Evolutionary conservation across 2,329 filamentous ascomycete genomes (phyloP).

Genomic region (Epichloe typhina): DNA sequence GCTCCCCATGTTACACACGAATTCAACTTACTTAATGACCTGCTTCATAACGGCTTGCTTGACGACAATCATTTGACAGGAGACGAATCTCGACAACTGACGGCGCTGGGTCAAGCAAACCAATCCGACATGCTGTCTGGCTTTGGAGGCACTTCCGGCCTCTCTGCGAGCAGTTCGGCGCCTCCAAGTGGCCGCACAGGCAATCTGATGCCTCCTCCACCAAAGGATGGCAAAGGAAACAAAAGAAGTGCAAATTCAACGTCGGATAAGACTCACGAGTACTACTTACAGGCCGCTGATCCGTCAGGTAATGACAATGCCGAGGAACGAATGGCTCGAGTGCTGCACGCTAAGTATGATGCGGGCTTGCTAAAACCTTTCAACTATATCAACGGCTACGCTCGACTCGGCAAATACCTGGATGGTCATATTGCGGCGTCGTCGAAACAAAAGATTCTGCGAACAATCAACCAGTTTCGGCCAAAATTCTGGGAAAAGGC

Average conservation of each 20-base stretch:
- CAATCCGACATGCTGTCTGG: slow-evolving; percentile 35
- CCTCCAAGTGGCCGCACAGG: slow-evolving; percentile 12
- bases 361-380: slow-evolving; percentile 90
- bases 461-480: slow-evolving; percentile 82
- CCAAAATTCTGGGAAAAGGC: slow-evolving; percentile 95
- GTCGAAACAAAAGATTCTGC: slow-evolving; percentile 81
- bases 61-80: slow-evolving; percentile 66
- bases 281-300: slow-evolving; percentile 94
- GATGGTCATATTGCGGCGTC: slow-evolving; percentile 71
- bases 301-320: slow-evolving; percentile 75
- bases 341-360: slow-evolving; percentile 91
- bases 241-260: slow-evolving; percentile 51
- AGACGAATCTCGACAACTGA: slow-evolving; percentile 44
- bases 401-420: slow-evolving; percentile 79
- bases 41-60: slow-evolving; percentile 79
- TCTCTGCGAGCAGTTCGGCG: slow-evolving; percentile 12
- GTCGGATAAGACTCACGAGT: slow-evolving; percentile 69
- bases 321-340: slow-evolving; percentile 88
- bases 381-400: slow-evolving; percentile 96
- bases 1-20: slow-evolving; percentile 85
- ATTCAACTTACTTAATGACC: slow-evolving; percentile 93
- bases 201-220: slow-evolving; percentile 35
- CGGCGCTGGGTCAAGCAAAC: slow-evolving; percentile 27
- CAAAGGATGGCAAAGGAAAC: slow-evolving; percentile 37
- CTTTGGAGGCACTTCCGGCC: slow-evolving; percentile 29